Evolutionary conservation across 495 filamentous ascomycete species (phyloP).

Genomic region (Amphirosellinia nigrospora): DNA sequence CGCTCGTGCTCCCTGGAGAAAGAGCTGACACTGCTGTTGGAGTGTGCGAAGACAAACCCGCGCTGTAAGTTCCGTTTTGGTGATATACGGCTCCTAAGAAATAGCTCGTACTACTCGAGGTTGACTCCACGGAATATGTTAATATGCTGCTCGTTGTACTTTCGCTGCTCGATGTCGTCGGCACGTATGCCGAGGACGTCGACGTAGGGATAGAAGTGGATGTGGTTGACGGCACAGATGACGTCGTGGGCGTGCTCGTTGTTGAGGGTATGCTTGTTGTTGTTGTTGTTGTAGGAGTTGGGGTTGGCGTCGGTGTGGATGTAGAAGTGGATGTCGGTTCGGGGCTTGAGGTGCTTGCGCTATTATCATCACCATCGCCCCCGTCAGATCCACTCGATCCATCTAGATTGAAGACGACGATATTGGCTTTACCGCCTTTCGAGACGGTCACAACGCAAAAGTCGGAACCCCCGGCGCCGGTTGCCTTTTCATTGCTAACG

Average conservation of each 20-base stretch:
- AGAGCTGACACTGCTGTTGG: conserved; percentile 22
- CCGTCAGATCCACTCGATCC: conserved; percentile 36
- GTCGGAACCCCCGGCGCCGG: conserved; percentile 71
- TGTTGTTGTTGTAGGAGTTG: conserved; percentile 26
- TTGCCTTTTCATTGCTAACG: conserved; percentile 61
- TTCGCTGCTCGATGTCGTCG: conserved; percentile 30
- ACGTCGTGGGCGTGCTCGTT: conserved; percentile 31
- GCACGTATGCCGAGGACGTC: conserved; percentile 25
- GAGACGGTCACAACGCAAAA: conserved; percentile 84
- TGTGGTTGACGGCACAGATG: conserved; percentile 25
- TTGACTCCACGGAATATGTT: conserved; percentile 22
- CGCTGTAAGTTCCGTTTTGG: conserved; percentile 32
- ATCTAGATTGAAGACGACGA: conserved; percentile 64
- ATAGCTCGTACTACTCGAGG: conserved; percentile 21
- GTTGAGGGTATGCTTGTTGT: conserved; percentile 6
- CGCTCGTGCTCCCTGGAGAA: conserved; percentile 24
- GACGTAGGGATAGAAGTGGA: conserved; percentile 31
- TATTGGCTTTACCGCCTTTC: conserved; percentile 67
- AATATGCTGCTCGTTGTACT: conserved; percentile 26
- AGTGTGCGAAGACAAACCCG: conserved; percentile 10
- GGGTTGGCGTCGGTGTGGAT: conserved; percentile 29
- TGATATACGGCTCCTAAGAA: conserved; percentile 36
- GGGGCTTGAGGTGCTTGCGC: conserved; percentile 27
- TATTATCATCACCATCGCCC: not conserved
- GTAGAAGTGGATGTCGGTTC: conserved; percentile 26